These are phyloP conservation scores for Aspergillus proliferans DNA, from an alignment of 2,329 filamentous ascomycete genomes.

Conservation along the genomic window DNA sequence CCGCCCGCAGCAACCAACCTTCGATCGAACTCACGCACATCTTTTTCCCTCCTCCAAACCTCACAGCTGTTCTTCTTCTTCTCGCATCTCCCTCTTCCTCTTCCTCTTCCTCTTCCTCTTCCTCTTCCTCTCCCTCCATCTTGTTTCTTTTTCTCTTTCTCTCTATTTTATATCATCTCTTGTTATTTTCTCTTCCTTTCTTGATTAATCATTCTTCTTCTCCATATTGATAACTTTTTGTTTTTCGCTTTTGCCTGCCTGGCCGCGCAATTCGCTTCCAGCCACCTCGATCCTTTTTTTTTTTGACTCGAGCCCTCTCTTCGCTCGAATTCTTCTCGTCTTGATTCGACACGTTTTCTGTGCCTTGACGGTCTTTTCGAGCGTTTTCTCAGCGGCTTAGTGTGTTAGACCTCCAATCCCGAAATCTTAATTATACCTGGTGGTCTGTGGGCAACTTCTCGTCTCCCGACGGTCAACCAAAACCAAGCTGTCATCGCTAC, in stretches of 20 bases:
- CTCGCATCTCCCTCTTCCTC: slow-evolving; percentile 3
- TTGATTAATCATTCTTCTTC: slow-evolving; percentile 14
- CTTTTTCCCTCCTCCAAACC: not conserved
- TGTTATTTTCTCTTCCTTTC: slow-evolving; percentile 14
- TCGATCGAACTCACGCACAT: not conserved
- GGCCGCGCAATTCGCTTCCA: slow-evolving; percentile 28
- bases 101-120: slow-evolving; percentile 12
- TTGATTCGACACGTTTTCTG: slow-evolving; percentile 15
- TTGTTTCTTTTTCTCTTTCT: slow-evolving; percentile 8
- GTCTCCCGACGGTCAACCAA: slow-evolving; percentile 8
- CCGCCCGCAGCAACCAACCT: not conserved
- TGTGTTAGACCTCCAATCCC: slow-evolving; percentile 6
- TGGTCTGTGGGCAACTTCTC: slow-evolving; percentile 9
- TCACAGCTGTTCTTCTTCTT: slow-evolving; percentile 3
- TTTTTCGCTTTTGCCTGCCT: slow-evolving; percentile 15
- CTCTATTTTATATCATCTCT: slow-evolving; percentile 10
- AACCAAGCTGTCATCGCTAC: slow-evolving; percentile 5
- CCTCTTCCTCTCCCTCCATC: slow-evolving; percentile 11
- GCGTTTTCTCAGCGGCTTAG: slow-evolving; percentile 10
- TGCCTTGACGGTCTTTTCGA: slow-evolving; percentile 13
- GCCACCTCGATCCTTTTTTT: slow-evolving; percentile 33
- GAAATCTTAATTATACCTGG: slow-evolving; percentile 9
- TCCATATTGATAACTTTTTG: slow-evolving; percentile 18
- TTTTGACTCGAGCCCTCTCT: slow-evolving; percentile 15
- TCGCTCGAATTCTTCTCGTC: slow-evolving; percentile 8